Conservation (phyloP, 129 eudicot species). For the Lactuca saligna region DNA sequence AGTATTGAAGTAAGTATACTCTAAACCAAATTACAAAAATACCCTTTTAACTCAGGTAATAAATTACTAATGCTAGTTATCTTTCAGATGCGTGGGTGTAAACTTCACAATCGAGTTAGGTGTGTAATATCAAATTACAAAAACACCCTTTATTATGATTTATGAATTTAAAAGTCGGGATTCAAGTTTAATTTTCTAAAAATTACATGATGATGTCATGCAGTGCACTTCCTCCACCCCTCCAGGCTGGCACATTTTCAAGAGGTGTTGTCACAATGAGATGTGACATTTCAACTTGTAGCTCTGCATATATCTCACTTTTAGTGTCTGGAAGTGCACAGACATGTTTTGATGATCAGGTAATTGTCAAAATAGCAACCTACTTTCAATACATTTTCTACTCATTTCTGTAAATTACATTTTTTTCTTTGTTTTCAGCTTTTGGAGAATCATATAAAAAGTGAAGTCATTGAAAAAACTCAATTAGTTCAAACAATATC, state of each 20-base stretch:
- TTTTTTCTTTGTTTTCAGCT: slow-evolving; percentile 44
- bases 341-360: slow-evolving; percentile 98
- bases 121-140: slow-evolving; percentile 20
- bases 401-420: not conserved
- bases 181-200: not conserved
- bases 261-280: slow-evolving; percentile 98
- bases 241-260: slow-evolving; percentile 93
- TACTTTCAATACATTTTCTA: not conserved
- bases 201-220: slow-evolving; percentile 24
- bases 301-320: slow-evolving; percentile 86
- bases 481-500: slow-evolving; percentile 59
- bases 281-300: slow-evolving; percentile 86
- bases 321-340: slow-evolving; percentile 93
- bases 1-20: slow-evolving; percentile 79
- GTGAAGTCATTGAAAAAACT: slow-evolving; percentile 75
- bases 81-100: slow-evolving; percentile 88
- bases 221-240: slow-evolving; percentile 99
- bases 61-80: slow-evolving; percentile 7
- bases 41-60: not conserved
- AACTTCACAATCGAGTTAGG: slow-evolving; percentile 94
- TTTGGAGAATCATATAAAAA: slow-evolving; percentile 93
- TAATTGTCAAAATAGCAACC: not conserved
- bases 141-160: not conserved
- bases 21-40: slow-evolving; percentile 7
- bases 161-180: not conserved